Evolutionary conservation across 208 protist genomes (phyloP).

Genomic region (Leishmania gerbilli): DNA sequence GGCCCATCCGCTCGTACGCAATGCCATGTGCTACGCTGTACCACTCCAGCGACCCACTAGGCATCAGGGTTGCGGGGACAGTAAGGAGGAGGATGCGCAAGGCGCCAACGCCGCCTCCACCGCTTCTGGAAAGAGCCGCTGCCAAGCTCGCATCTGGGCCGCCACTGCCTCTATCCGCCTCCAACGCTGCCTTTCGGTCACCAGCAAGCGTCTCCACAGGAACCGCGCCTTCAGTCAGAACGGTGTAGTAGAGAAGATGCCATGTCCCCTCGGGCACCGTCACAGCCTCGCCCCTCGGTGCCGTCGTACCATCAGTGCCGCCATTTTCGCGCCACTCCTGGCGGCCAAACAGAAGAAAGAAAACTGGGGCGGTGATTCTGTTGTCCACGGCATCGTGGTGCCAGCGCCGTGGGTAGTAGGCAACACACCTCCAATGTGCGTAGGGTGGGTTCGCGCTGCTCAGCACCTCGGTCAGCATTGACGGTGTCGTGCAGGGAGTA

Average conservation of each 20-base stretch:
- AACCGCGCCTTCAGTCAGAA: conserved; percentile 22
- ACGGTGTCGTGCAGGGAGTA: conserved; percentile 31
- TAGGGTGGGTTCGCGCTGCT: conserved; percentile 32
- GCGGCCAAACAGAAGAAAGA: conserved; percentile 47
- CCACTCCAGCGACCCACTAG: conserved; percentile 25
- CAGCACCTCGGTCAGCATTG: conserved; percentile 28
- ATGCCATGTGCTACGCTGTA: conserved; percentile 25
- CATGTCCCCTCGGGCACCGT: conserved; percentile 2
- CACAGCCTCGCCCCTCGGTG: neutral
- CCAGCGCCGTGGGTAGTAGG: conserved; percentile 61
- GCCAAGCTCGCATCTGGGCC: neutral
- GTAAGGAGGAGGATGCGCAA: conserved; percentile 17
- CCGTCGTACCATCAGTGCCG: neutral
- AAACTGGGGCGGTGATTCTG: conserved; percentile 44
- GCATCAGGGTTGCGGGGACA: conserved; percentile 16
- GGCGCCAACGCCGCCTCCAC: conserved; percentile 23
- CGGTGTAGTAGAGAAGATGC: conserved; percentile 37
- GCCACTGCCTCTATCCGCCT: neutral
- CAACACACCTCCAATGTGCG: conserved; percentile 40
- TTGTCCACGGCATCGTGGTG: conserved; percentile 45
- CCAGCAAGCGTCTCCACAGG: conserved; percentile 8
- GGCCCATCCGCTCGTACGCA: conserved; percentile 24
- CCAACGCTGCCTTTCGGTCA: neutral
- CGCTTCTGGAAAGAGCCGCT: conserved; percentile 7
- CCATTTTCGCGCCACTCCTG: neutral